Evolutionary conservation across 2,329 filamentous ascomycete genomes (phyloP).

Genomic region (Stagonosporopsis tanaceti): DNA sequence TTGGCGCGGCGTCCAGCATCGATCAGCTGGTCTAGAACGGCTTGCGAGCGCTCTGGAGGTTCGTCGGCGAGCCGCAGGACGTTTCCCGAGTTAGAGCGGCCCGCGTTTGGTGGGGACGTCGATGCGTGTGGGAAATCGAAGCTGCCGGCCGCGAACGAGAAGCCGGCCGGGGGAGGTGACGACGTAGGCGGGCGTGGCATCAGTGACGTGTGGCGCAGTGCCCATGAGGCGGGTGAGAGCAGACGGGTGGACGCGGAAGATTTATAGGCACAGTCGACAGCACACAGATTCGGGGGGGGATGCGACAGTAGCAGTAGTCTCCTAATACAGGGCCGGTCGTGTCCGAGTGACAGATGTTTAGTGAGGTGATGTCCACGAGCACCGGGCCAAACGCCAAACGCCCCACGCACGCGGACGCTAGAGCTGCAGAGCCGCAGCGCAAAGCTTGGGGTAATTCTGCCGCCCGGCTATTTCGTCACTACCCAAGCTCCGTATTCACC

Average conservation of each 20-base stretch:
- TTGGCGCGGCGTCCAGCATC: slow-evolving; percentile 19
- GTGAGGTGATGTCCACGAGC: slow-evolving; percentile 4
- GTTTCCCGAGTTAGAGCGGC: slow-evolving; percentile 16
- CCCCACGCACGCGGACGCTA: slow-evolving; percentile 16
- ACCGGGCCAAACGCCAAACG: neutral
- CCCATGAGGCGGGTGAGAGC: slow-evolving; percentile 18
- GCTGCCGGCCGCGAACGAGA: slow-evolving; percentile 48
- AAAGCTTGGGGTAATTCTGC: neutral
- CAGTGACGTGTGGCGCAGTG: slow-evolving; percentile 33
- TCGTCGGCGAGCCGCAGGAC: slow-evolving; percentile 22
- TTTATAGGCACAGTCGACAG: neutral
- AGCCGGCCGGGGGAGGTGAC: slow-evolving; percentile 37
- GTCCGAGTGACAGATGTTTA: neutral
- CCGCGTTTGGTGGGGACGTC: slow-evolving; percentile 29
- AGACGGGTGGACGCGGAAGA: neutral
- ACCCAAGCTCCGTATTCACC: slow-evolving; percentile 13
- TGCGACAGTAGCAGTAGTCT: neutral
- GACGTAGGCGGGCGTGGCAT: slow-evolving; percentile 44
- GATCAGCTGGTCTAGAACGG: slow-evolving; percentile 18
- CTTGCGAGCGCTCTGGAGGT: slow-evolving; percentile 16
- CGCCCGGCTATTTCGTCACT: slow-evolving; percentile 13
- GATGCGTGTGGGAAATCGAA: slow-evolving; percentile 58
- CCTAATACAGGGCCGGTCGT: neutral
- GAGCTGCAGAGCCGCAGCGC: slow-evolving; percentile 22
- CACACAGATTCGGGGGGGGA: neutral